Evolutionary conservation across 2,329 filamentous ascomycete species (phyloP), one percentile per base, ranked within the genome.

Genomic region (Phaeosphaeriaceae sp.): DNA sequence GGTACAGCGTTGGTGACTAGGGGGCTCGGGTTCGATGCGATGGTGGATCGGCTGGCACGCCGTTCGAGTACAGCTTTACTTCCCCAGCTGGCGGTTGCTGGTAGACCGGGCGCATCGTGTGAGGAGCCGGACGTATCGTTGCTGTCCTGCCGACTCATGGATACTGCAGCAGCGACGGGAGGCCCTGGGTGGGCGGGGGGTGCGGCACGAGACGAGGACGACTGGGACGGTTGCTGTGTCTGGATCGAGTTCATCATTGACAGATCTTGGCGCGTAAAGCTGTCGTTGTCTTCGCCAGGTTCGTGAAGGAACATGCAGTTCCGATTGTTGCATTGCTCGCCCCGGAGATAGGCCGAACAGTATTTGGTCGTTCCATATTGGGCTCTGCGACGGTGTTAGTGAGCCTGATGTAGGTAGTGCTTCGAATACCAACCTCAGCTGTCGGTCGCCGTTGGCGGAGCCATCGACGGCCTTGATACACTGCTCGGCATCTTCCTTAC

Each of bases 281-380:
- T 97, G 72, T 98, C 94, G 66, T 95, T 94, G 69, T 97, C 95
- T 73, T 99, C 95, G n/a, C 95, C 96, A 41, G 95, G 91, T 78
- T 99, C 96, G 73, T 99, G 95, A 51, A 99, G 80, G 77, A 99
- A 99, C 87, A 97, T 99, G 82, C 95, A 99, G 62, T 95, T 94
- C 51, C 93, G 89, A 72, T 99, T 99, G 56, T 91, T 93, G 79
- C 95, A 99, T 65, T 89, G 90, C 78, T 99, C 95, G 66, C 96
- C 93, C 57, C 96, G 91, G 19, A 99, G 84, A 83, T 96, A 99
- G 3, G 95, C 94, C 0, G 95, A 99, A 77, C 95, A 99, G 78
- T 99, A 99, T 76, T 99, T 99, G 4, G 95, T 99, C 0, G 95
- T 99, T 22, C 95, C 95, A 65, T 89, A 89, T 74, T 90, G 88